Evolutionary conservation across 1,284 basidiomycete genomes (phyloP), one percentile per base, ranked within the genome.

Genomic region (Coriolopsis trogii): DNA sequence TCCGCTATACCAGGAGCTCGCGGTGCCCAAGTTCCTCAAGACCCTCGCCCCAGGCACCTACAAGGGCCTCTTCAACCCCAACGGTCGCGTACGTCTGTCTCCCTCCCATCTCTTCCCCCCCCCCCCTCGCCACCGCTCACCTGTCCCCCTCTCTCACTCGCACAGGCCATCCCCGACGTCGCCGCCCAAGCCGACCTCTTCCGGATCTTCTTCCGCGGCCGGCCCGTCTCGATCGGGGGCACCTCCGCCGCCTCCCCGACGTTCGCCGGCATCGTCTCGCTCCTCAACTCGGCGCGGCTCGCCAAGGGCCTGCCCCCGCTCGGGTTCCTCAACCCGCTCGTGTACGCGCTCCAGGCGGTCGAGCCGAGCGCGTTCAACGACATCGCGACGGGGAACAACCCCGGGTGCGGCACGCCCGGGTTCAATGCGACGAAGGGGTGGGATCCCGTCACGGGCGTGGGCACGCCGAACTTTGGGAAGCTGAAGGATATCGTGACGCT

Each of bases 1-100:
- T 9, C 85, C 85, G 1, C 13, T 41, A 0, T 89, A 82, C 61
- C 85, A 89, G 66, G 58, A 76, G 3, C 26, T 50, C 3, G 77
- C 69, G 13, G 77, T 80, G 12, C 20, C 66, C 4, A 34, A 39
- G 6, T 87, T 73, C 66, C 63, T 88, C 38, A 39, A 68, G 2
- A 70, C 62, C 3, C 73, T 85, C 41, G 72, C 75, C 1, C 63
- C 72, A 6, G 75, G 72, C 21, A 76, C 71, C 0, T 86, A 82
- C 58, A 56, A 70, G n/a, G 85, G 82, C 15, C 70, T 86, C 7
- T 87, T 76, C 66, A 87, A 85, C 58, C 66, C 70, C 78, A 82
- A 56, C 63, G 77, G 71, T 20, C 31, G 42, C 33, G 37, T 29
- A 46, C 21, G 50, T 44, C 6, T 7, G 25, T 23, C 4, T 18